These are phyloP conservation scores for Scutellaria barbata DNA, from an alignment of 257 asterid species.

Conservation along the genomic window DNA sequence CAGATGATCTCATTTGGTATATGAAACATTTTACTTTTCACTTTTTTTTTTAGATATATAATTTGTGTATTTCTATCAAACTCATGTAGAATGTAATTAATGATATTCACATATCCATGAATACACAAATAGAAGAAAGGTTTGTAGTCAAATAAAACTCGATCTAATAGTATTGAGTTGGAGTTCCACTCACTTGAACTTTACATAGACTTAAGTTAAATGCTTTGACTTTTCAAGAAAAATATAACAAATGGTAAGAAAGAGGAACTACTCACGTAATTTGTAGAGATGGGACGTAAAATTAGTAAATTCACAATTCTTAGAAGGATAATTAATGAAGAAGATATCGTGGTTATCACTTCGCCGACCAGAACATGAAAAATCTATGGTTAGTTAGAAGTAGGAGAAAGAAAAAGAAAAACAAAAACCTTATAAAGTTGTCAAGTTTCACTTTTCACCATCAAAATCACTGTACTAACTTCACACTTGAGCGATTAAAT, in stretches of 20 bases:
- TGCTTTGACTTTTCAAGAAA: neutral
- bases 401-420: neutral
- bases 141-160: no score
- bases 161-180: no score
- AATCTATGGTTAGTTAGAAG: neutral
- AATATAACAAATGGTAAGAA: neutral
- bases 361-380: slow-evolving; percentile 25
- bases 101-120: no score
- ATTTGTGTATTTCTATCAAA: no score
- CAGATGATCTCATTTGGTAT: no score
- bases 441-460: slow-evolving; percentile 21
- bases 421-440: neutral
- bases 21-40: no score
- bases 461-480: slow-evolving; percentile 20
- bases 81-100: no score
- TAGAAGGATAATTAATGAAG: neutral
- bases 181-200: no score
- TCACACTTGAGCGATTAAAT: slow-evolving; percentile 9
- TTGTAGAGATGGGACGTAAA: neutral
- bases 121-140: no score
- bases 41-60: no score
- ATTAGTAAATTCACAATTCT: neutral
- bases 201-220: no score
- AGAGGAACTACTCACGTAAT: neutral
- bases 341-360: slow-evolving; percentile 31